Evolutionary conservation across 108 stramenopile genomes (phyloP).

Genomic region (Nitzschia inconspicua): DNA sequence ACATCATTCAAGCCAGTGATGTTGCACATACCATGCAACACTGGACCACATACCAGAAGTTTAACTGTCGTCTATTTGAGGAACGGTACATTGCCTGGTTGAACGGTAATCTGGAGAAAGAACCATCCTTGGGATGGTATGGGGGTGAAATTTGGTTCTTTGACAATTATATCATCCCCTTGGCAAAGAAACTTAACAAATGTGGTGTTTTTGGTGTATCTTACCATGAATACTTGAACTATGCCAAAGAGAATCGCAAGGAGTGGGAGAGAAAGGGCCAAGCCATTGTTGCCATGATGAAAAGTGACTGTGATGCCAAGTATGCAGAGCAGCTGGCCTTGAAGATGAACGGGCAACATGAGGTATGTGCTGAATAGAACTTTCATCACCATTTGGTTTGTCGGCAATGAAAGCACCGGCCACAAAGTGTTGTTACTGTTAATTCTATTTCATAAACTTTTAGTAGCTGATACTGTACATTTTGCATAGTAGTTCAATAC

Average conservation of each 20-base stretch:
- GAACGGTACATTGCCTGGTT: constrained; percentile 20
- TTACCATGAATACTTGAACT: constrained; percentile 13
- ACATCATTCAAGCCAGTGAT: constrained; percentile 1
- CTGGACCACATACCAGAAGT: too few relatives aligned
- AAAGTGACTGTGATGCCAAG: not conserved
- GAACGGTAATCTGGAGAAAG: constrained; percentile 7
- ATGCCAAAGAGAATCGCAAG: constrained; percentile 10
- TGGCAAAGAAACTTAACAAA: constrained; percentile 30
- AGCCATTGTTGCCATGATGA: not conserved
- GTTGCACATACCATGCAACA: too few relatives aligned
- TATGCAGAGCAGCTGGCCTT: constrained; percentile 4
- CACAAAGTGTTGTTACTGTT: too few relatives aligned
- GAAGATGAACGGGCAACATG: too few relatives aligned
- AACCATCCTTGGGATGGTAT: too few relatives aligned
- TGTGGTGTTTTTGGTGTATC: constrained; percentile 32
- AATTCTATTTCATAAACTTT: too few relatives aligned
- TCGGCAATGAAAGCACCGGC: too few relatives aligned
- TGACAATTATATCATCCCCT: constrained; percentile 25
- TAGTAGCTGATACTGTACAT: too few relatives aligned
- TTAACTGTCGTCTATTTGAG: constrained; percentile 25
- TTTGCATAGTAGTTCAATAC: too few relatives aligned
- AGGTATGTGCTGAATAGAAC: too few relatives aligned
- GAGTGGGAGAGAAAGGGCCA: not conserved
- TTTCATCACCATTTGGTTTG: too few relatives aligned
- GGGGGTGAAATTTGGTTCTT: constrained; percentile 26